Evolutionary conservation across 805 yeast species (phyloP).

Genomic region (Ogataea kodamae): DNA sequence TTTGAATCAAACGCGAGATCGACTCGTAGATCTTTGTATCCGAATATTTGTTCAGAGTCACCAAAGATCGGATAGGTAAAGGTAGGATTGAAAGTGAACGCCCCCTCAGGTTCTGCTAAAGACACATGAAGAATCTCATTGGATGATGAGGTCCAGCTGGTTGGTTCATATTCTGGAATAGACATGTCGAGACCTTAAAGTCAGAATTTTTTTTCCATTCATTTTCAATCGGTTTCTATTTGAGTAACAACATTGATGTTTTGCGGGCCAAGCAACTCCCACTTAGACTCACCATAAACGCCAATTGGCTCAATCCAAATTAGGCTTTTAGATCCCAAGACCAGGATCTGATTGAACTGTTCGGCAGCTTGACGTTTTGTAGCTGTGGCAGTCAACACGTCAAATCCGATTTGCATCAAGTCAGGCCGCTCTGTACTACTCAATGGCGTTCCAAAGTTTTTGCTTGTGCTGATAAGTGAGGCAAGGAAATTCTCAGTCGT

Average conservation of each 20-base stretch:
- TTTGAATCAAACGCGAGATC: constrained; percentile 69
- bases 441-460: constrained; percentile 5
- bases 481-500: constrained; percentile 7
- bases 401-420: constrained; percentile 14
- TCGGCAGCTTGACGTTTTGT: constrained; percentile 17
- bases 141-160: constrained; percentile 70
- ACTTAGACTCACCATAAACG: constrained; percentile 20
- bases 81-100: constrained; percentile 65
- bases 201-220: constrained; percentile 3
- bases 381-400: constrained; percentile 12
- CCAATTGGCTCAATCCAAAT: constrained; percentile 16
- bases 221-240: no score
- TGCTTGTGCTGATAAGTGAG: constrained; percentile 5
- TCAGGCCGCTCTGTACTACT: constrained; percentile 5
- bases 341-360: constrained; percentile 20
- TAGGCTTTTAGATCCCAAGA: constrained; percentile 16
- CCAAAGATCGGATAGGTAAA: constrained; percentile 95
- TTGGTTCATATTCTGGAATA: constrained; percentile 26
- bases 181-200: constrained; percentile 4
- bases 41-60: constrained; percentile 83
- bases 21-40: constrained; percentile 68
- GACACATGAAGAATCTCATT: constrained; percentile 63
- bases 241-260: constrained; percentile 18
- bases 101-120: constrained; percentile 54
- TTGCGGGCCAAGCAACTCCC: constrained; percentile 23